Evolutionary conservation across 306 rosid genomes (phyloP), one percentile per base, ranked within the genome.

Genomic region (Lagenaria siceraria): DNA sequence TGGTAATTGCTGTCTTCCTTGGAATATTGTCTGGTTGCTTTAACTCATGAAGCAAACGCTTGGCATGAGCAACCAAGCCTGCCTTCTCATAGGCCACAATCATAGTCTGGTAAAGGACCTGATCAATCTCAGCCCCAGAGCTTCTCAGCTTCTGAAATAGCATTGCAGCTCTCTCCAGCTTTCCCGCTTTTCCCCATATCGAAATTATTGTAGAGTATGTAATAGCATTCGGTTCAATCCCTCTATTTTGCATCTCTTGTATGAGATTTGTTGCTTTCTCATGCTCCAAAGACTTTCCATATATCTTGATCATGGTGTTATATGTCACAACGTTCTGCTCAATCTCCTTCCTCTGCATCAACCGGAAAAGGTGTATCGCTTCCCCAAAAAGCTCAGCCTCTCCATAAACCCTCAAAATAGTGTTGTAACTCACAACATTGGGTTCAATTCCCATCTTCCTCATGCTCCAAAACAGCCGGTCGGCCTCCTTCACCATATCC

Each of bases 131-230:
- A 83, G 86, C 97, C 53, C 98, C 90, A 0, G 97, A 90, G 82
- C 82, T 89, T 86, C 96, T 88, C 74, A 95, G 81, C 86, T 95
- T 95, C 31, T 92, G 96, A 83, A 95, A 95, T 84, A 95, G 79
- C 87, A 89, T 82, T 48, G 97, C 96, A 0, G 97, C 97, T 76
- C 97, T 78, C 53, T 89, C 96, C 85, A 92, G 79, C 62, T 95
- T 92, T 83, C 98, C 97, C 0, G 98, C 98, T 84, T 85, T 92
- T 18, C 85, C 98, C 97, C 97, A 94, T 48, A 94, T 92, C 75
- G 96, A 90, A 74, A 94, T 94, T 54, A 95, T 87, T 7, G 98
- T 95, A 0, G 97, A 95, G 78, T 95, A 92, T 3, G 98, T 95
- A 72, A 92, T 88, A 46, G 96, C 94, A 87, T 95, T 88, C 15